Evolutionary conservation across 2,329 filamentous ascomycete species (phyloP).

Genomic region (Trichoderma sp.): DNA sequence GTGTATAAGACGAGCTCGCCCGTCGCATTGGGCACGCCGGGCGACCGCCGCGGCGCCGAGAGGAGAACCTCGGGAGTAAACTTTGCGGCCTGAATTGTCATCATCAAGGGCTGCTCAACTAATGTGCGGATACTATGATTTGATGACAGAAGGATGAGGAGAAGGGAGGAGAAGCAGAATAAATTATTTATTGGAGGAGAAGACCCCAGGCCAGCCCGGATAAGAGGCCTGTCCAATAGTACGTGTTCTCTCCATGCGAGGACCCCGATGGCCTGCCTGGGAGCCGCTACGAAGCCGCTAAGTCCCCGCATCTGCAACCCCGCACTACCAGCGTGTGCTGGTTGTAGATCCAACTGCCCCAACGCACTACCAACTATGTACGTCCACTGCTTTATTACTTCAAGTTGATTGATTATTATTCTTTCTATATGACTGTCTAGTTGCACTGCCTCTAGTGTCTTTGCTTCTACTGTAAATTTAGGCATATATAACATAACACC

Average conservation of each 20-base stretch:
- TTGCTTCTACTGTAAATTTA: too few relatives aligned
- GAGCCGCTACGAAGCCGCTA: neutral
- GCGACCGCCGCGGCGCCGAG: slow-evolving; percentile 72
- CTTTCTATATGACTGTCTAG: too few relatives aligned
- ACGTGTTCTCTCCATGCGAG: slow-evolving; percentile 10
- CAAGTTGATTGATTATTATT: too few relatives aligned
- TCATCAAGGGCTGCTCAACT: slow-evolving; percentile 43
- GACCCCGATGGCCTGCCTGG: slow-evolving; percentile 15
- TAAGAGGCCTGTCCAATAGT: neutral
- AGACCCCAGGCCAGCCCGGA: neutral
- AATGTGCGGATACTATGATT: neutral
- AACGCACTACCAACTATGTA: slow-evolving; percentile 13
- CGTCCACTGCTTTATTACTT: neutral
- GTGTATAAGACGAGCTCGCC: slow-evolving; percentile 69
- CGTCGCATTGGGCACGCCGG: slow-evolving; percentile 69
- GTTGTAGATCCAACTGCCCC: neutral
- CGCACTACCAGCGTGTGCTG: slow-evolving; percentile 19
- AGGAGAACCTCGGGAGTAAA: slow-evolving; percentile 80
- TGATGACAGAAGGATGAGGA: neutral
- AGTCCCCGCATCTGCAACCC: slow-evolving; percentile 28
- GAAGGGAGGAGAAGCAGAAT: neutral
- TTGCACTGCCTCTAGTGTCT: too few relatives aligned
- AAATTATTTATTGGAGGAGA: neutral
- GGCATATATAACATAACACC: neutral
- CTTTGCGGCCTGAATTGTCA: slow-evolving; percentile 71